Base-by-base conservation (phyloP, 441 rosid genomes). In the Raphanus hybrid region DNA sequence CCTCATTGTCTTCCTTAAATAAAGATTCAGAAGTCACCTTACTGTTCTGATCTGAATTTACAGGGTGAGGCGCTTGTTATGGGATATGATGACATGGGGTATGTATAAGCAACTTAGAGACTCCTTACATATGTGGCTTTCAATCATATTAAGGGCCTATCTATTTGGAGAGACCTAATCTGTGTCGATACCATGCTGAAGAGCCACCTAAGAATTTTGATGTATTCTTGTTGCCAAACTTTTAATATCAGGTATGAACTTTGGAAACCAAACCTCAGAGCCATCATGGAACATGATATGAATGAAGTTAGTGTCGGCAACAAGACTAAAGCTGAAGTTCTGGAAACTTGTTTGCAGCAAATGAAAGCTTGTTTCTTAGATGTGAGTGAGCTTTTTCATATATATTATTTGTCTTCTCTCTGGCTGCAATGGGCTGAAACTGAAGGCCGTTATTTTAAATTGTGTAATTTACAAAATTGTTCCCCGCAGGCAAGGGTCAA, bases 51-150 rank as follows among this genome's bases (percentile, higher is more conserved):
- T 83, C 67, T 75, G 61, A 75, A 4, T 71, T 84, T 87, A 73
- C 91, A 94, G 98, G 99, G 99, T 5, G 97, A 95, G 89, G 99
- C 98, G 57, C 88, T 95, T 64, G 98, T 95, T 73, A 91, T 93
- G 99, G 99, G 99, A 84, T 95, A 95, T 61, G 99, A 95, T 87
- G 91, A 91, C 80, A 95, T 95, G 97, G 99, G 98, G 98, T 93
- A 78, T 84, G 95, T 84, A 75, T 69, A 55, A 27, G 43, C 18
- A 70, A 63, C 52, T 72, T 70, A 64, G 74, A 70, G 59, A 32
- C 58, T 52, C 58, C 9, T 61, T 11, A 18, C 26, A 20, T 20
- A 15, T 67, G 74, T 67, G 69, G 52, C 73, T 73, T 52, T 78
- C 14, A 27, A 8, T 68, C 66, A 67, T 16, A 54, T 41, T 34